phyloP scores from a whole-genome alignment of 1,284 basidiomycete species.

The Hypsizygus ulmarius region DNA sequence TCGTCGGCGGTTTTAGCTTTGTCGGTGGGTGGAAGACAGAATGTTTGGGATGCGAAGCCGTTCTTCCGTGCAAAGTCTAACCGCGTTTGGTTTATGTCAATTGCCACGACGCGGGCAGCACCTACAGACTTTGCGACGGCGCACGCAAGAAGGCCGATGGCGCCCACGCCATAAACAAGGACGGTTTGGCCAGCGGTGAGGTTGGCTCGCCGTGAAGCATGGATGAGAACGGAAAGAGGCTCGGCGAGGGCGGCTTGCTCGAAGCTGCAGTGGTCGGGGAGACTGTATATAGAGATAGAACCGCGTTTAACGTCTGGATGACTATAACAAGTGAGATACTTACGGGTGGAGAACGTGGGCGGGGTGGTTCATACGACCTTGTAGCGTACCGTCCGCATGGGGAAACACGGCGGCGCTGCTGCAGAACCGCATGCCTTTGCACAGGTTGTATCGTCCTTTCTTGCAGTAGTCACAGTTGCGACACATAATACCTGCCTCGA shows the following conservation, averaged over 20 bases:
- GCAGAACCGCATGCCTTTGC: conserved; percentile 85
- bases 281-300: conserved; percentile 39
- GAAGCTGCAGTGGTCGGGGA: conserved; percentile 75
- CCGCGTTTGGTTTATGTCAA: conserved; percentile 83
- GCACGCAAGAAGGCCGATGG: conserved; percentile 88
- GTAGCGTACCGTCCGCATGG: conserved; percentile 90
- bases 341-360: conserved; percentile 83
- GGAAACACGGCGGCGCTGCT: conserved; percentile 90
- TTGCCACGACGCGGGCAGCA: conserved; percentile 68
- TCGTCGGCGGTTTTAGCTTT: conserved; percentile 57
- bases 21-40: conserved; percentile 57
- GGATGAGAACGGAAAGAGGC: conserved; percentile 86
- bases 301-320: conserved; percentile 9
- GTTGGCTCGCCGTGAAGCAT: conserved; percentile 72
- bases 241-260: conserved; percentile 87
- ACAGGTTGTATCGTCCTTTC: conserved; percentile 91
- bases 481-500: conserved; percentile 92
- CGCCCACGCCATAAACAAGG: conserved; percentile 88
- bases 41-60: conserved; percentile 76
- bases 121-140: conserved; percentile 73
- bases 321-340: conserved; percentile 32
- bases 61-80: conserved; percentile 73
- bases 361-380: conserved; percentile 87
- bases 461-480: conserved; percentile 64
- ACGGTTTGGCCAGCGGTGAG: conserved; percentile 65